Conservation (phyloP, 2,329 filamentous ascomycete species). For the Neobulgaria alba region DNA sequence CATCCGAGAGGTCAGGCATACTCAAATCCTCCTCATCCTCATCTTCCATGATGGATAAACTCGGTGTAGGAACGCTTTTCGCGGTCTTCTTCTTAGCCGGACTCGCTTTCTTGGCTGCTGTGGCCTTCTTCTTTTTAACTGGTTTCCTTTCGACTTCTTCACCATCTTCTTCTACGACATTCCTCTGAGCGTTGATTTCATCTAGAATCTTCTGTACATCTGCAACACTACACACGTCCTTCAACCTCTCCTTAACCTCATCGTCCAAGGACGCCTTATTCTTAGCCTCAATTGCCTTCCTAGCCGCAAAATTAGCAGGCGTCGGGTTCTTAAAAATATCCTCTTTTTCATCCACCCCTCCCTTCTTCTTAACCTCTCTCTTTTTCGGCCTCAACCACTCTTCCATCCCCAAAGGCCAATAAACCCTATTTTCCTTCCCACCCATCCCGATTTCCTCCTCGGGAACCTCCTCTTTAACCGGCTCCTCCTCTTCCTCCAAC, state of each 20-base stretch:
- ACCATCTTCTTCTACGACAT: constrained; percentile 1
- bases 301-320: constrained; percentile 23
- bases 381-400: constrained; percentile 83
- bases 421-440: constrained; percentile 70
- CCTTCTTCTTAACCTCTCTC: constrained; percentile 48
- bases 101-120: constrained; percentile 10
- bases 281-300: constrained; percentile 16
- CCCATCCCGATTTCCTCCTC: constrained; percentile 76
- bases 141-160: constrained; percentile 5
- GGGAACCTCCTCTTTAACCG: constrained; percentile 32
- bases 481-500: constrained; percentile 30
- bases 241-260: constrained; percentile 15
- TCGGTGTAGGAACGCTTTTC: constrained; percentile 35
- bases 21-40: constrained; percentile 27
- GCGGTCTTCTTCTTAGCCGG: constrained; percentile 16
- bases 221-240: constrained; percentile 13
- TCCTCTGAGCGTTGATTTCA: constrained; percentile 12
- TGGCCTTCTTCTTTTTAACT: constrained; percentile 10
- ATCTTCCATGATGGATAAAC: constrained; percentile 30
- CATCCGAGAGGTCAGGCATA: constrained; percentile 34
- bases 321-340: constrained; percentile 27
- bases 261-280: constrained; percentile 16
- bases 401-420: constrained; percentile 85
- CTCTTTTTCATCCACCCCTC: constrained; percentile 25
- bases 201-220: constrained; percentile 24